Evolutionary conservation across 345 rosid species (phyloP).

Genomic region (Eucalyptus caleyi): DNA sequence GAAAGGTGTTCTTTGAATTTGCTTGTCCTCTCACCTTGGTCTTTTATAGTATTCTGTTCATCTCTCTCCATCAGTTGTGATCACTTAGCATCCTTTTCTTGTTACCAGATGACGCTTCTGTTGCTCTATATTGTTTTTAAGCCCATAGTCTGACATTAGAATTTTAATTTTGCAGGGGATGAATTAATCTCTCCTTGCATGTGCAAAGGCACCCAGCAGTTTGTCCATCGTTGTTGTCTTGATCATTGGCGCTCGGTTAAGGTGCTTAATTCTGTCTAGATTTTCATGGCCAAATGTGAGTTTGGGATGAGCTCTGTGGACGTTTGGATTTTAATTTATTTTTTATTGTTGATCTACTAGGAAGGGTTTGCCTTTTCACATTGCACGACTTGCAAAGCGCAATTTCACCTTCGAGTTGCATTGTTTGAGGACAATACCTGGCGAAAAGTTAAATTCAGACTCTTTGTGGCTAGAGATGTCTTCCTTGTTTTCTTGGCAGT

Average conservation of each 20-base stretch:
- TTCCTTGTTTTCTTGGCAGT: constrained; percentile 81
- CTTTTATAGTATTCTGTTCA: neutral
- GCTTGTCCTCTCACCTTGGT: neutral
- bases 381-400: constrained; percentile 87
- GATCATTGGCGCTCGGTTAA: constrained; percentile 91
- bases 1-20: neutral
- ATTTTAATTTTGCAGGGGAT: constrained; percentile 34
- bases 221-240: constrained; percentile 77
- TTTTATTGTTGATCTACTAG: constrained; percentile 2
- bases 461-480: constrained; percentile 93
- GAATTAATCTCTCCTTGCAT: constrained; percentile 95
- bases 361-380: constrained; percentile 98
- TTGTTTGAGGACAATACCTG: constrained; percentile 75
- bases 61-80: neutral
- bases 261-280: constrained; percentile 1
- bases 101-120: neutral
- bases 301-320: neutral
- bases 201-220: constrained; percentile 96
- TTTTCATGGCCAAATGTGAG: neutral
- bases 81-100: neutral
- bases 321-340: neutral
- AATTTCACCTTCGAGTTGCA: constrained; percentile 65
- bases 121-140: neutral
- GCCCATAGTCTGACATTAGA: neutral
- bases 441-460: constrained; percentile 84